These are phyloP conservation scores for Logfia minima DNA, from an alignment of 129 eudicot genomes.

Conservation along the genomic window DNA sequence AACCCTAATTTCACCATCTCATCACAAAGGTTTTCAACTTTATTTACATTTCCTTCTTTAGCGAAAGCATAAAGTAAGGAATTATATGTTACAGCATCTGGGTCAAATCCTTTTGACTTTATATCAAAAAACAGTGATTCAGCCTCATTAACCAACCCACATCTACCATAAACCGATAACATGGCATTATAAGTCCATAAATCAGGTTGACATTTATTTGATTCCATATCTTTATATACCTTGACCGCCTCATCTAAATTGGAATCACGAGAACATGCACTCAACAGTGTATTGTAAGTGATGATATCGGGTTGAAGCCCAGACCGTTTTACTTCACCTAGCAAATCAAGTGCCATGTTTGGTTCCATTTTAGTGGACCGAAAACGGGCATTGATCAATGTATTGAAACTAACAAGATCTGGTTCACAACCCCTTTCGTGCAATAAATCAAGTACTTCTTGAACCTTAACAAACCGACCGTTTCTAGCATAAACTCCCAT, in stretches of 20 bases:
- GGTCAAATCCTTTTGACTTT: conserved; percentile 71
- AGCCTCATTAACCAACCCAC: conserved; percentile 71
- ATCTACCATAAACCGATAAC: conserved; percentile 86
- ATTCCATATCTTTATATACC: conserved; percentile 77
- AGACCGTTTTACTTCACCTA: conserved; percentile 67
- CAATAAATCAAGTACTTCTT: conserved; percentile 73
- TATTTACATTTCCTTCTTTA: conserved; percentile 64
- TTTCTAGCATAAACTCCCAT: conserved; percentile 96
- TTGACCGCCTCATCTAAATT: conserved; percentile 81
- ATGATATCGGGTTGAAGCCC: conserved; percentile 87
- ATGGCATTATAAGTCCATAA: conserved; percentile 96
- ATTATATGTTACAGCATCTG: conserved; percentile 95
- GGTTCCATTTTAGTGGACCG: conserved; percentile 69
- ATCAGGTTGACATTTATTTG: conserved; percentile 80
- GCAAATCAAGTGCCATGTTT: conserved; percentile 61
- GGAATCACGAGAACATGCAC: conserved; percentile 91
- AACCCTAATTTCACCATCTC: conserved; percentile 84
- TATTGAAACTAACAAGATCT: conserved; percentile 85
- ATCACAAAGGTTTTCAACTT: conserved; percentile 66
- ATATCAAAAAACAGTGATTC: conserved; percentile 61
- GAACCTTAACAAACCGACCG: conserved; percentile 74
- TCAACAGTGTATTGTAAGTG: conserved; percentile 88
- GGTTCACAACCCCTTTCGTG: conserved; percentile 75
- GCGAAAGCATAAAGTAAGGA: conserved; percentile 90
- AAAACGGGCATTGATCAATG: conserved; percentile 84